Evolutionary conservation across 345 rosid species (phyloP).

Genomic region (Aquilaria malaccensis): DNA sequence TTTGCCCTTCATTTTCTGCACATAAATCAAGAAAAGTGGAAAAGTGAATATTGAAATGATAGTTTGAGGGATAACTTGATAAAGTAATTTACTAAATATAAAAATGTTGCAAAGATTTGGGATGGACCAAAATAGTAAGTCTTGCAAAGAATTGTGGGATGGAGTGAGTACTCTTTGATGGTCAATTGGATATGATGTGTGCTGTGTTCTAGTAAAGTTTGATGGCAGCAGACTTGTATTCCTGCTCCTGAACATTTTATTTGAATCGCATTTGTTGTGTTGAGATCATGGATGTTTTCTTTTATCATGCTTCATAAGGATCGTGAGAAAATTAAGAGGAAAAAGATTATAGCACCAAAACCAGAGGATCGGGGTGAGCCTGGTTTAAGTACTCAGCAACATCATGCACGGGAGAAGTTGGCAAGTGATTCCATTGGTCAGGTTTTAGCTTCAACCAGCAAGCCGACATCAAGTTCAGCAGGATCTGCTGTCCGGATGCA

Average conservation of each 20-base stretch:
- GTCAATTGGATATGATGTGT: too few species aligned
- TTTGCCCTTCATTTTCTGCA: too few species aligned
- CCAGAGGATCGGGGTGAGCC: constrained; percentile 43
- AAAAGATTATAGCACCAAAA: constrained; percentile 41
- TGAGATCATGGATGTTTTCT: constrained; percentile 7
- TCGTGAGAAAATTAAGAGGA: constrained; percentile 51
- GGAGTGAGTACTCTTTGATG: too few species aligned
- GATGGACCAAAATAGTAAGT: neutral
- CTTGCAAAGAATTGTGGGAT: too few species aligned
- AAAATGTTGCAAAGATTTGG: neutral
- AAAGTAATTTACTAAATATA: too few species aligned
- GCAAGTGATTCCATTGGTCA: constrained; percentile 26
- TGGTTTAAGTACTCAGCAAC: constrained; percentile 30
- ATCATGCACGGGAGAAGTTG: constrained; percentile 30
- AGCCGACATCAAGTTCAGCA: constrained; percentile 27
- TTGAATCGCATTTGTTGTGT: neutral
- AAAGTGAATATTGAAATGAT: too few species aligned
- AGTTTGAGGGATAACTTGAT: too few species aligned
- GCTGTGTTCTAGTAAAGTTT: neutral
- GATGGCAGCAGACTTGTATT: neutral
- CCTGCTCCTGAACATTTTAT: neutral
- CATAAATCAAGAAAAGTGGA: too few species aligned
- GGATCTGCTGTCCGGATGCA: constrained; percentile 26
- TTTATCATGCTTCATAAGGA: constrained; percentile 29
- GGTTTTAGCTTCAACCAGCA: constrained; percentile 30